Conservation (phyloP, 176 grass and related monocot species). For the Triticum timopheevii region DNA sequence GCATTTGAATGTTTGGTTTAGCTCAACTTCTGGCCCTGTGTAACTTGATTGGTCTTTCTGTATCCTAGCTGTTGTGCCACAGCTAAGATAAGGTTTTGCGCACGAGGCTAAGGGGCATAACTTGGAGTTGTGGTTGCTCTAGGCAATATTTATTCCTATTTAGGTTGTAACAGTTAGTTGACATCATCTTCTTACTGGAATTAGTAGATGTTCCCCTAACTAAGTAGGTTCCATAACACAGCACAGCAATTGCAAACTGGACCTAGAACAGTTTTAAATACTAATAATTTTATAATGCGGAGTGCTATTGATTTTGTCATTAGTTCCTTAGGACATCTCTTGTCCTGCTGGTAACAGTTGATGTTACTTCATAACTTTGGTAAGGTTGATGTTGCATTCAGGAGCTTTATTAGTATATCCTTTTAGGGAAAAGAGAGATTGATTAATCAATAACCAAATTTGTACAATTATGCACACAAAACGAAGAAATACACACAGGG, state of each 20-base stretch:
- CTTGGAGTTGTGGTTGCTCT: background rate
- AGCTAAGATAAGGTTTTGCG: background rate
- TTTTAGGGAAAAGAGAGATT: background rate
- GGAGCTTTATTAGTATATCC: background rate
- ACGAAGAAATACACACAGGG: background rate
- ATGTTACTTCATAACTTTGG: background rate
- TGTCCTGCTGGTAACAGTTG: constrained; percentile 15
- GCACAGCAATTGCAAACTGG: background rate
- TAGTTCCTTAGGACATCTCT: background rate
- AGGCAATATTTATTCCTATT: background rate
- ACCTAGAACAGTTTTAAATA: background rate
- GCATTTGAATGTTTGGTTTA: background rate
- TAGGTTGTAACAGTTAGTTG: background rate
- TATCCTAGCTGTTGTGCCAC: background rate
- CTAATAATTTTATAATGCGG: background rate
- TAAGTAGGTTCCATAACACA: background rate
- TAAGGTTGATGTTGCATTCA: background rate
- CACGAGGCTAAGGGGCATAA: background rate
- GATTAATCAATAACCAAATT: background rate
- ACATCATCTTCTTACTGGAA: background rate
- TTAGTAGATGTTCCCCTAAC: background rate
- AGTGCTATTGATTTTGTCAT: background rate
- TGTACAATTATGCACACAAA: background rate
- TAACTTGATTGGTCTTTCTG: background rate
- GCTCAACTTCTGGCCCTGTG: background rate